Conservation (phyloP, 2,329 filamentous ascomycete genomes). For the Fusarium sp. region DNA sequence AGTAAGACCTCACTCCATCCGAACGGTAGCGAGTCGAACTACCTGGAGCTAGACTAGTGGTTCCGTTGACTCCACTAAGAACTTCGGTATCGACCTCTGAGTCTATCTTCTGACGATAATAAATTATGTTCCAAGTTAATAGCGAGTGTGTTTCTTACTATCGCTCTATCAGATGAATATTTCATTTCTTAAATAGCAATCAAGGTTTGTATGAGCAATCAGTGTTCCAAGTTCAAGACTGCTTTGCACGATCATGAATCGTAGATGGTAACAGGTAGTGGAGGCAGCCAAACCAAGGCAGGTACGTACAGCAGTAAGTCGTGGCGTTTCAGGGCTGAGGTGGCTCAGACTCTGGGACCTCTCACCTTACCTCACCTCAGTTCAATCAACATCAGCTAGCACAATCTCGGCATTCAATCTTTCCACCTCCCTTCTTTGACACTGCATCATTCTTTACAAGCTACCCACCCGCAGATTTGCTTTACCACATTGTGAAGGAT, state of each 20-base stretch:
- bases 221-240: not conserved
- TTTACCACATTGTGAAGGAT: not conserved
- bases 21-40: not conserved
- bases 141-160: not conserved
- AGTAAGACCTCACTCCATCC: not conserved
- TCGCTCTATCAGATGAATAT: not conserved
- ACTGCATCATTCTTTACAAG: not conserved
- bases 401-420: conserved; percentile 18
- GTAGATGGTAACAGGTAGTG: not conserved
- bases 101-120: not conserved
- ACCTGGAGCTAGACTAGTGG: not conserved
- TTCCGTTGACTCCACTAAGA: not conserved
- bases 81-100: not conserved
- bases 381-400: conserved; percentile 25
- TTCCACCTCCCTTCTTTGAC: not conserved
- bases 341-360: conserved; percentile 40
- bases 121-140: not conserved
- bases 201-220: not conserved
- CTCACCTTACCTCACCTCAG: conserved; percentile 12
- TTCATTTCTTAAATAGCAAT: not conserved
- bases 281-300: not conserved
- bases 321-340: conserved; percentile 30
- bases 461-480: not conserved
- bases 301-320: conserved; percentile 1
- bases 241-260: not conserved